phyloP scores from a whole-genome alignment of 164 flowering plant species.

The Tetrastigma voinierianum region DNA sequence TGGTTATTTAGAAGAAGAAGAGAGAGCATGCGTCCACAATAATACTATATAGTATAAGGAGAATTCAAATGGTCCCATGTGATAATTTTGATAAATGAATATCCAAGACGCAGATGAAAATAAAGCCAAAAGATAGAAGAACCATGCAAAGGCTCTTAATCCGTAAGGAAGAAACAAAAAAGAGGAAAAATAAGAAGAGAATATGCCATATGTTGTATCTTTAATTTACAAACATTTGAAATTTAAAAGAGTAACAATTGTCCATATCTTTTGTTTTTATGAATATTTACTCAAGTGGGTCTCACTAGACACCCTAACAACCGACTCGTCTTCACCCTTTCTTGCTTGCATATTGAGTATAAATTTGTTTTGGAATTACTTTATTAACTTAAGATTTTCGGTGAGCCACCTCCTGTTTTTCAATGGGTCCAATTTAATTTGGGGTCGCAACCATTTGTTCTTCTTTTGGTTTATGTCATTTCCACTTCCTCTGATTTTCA shows the following conservation, averaged over 20 bases:
- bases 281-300: conserved; percentile 11
- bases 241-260: conserved; percentile 7
- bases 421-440: not conserved
- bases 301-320: conserved; percentile 18
- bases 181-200: conserved; percentile 7
- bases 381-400: not conserved
- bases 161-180: not conserved
- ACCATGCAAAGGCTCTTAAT: not conserved
- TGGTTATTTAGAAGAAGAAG: too few relatives aligned
- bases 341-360: conserved; percentile 11
- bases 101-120: not conserved
- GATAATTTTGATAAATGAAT: not conserved
- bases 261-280: conserved; percentile 13
- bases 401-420: not conserved
- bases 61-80: too few relatives aligned
- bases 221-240: conserved; percentile 15
- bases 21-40: too few relatives aligned
- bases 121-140: conserved; percentile 2
- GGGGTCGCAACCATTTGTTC: too few relatives aligned
- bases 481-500: too few relatives aligned
- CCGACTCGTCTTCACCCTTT: not conserved
- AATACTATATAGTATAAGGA: too few relatives aligned
- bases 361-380: not conserved
- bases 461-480: too few relatives aligned
- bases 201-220: conserved; percentile 21